Evolutionary conservation across 108 stramenopile species (phyloP).

Genomic region (Pseudonitzschia delicatissima): DNA sequence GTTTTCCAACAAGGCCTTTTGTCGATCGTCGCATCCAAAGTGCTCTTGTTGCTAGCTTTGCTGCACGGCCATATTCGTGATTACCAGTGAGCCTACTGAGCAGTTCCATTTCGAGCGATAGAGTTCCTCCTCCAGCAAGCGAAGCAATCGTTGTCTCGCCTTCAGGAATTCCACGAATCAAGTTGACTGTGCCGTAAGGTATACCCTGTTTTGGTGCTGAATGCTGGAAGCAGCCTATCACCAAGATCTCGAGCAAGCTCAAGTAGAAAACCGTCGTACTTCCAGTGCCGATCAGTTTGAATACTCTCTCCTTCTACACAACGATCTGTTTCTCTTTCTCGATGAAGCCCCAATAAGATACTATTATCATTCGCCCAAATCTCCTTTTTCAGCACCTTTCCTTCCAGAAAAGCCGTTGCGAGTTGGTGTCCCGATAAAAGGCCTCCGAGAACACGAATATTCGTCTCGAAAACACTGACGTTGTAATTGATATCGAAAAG

Average conservation of each 20-base stretch:
- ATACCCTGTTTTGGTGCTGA: constrained; percentile 87
- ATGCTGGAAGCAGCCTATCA: constrained; percentile 76
- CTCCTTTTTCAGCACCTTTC: constrained; percentile 35
- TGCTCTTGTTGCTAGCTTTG: constrained; percentile 65
- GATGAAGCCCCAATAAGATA: constrained; percentile 30
- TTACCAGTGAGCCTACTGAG: constrained; percentile 84
- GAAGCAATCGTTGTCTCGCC: constrained; percentile 86
- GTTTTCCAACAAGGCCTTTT: constrained; percentile 83
- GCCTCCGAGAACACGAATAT: constrained; percentile 90
- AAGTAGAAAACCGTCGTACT: constrained; percentile 81
- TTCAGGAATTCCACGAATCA: constrained; percentile 74
- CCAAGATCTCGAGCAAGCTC: constrained; percentile 79
- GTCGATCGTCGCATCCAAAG: constrained; percentile 68
- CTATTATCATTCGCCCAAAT: constrained; percentile 45
- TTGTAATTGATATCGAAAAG: constrained; percentile 75
- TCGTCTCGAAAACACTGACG: constrained; percentile 93
- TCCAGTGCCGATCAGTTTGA: constrained; percentile 32
- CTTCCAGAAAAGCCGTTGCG: constrained; percentile 52
- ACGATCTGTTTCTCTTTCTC: background rate
- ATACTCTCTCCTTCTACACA: constrained; percentile 1
- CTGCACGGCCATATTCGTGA: constrained; percentile 62
- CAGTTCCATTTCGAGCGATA: constrained; percentile 83
- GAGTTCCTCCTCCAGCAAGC: constrained; percentile 87
- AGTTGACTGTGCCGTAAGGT: constrained; percentile 92
- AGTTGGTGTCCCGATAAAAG: constrained; percentile 88